Percentiles rank a stretch among this genome's conserved stretches.
Conservation (phyloP, 2,329 filamentous ascomycete genomes). For the Fonsecaea nubica region DNA sequence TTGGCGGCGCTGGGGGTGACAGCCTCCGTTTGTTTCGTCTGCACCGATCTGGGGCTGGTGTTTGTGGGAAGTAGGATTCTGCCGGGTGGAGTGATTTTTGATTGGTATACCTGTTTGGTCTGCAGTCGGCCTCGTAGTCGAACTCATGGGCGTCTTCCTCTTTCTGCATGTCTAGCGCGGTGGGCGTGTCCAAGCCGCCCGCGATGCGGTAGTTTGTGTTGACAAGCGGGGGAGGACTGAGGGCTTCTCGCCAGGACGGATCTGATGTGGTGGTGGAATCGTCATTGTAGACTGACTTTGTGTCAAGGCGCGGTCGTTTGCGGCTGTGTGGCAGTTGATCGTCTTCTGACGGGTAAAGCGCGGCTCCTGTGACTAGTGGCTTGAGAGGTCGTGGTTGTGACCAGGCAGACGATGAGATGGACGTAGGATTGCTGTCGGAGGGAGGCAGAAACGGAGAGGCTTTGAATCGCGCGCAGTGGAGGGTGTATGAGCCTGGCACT, state of each 20-base stretch:
- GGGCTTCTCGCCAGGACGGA: constrained; percentile 19
- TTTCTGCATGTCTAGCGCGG: constrained; percentile 39
- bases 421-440: constrained; percentile 7
- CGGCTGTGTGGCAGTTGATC: constrained; percentile 19
- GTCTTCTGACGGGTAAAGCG: not conserved
- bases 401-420: constrained; percentile 9
- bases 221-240: constrained; percentile 48
- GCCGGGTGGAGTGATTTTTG: constrained; percentile 40
- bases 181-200: constrained; percentile 45
- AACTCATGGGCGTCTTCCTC: constrained; percentile 38
- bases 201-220: constrained; percentile 50
- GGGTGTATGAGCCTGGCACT: constrained; percentile 32
- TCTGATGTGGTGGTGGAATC: not conserved
- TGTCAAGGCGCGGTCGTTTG: constrained; percentile 26
- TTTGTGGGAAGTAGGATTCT: constrained; percentile 33
- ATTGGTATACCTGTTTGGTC: constrained; percentile 52
- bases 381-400: constrained; percentile 3
- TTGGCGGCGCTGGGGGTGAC: constrained; percentile 22
- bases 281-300: not conserved
- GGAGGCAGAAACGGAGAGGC: constrained; percentile 33
- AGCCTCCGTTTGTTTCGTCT: constrained; percentile 17
- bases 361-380: constrained; percentile 9
- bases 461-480: constrained; percentile 25
- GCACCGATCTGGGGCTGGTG: constrained; percentile 21
- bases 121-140: constrained; percentile 49